phyloP scores from a whole-genome alignment of 1,284 basidiomycete genomes.

The Ceratobasidium sp. region DNA sequence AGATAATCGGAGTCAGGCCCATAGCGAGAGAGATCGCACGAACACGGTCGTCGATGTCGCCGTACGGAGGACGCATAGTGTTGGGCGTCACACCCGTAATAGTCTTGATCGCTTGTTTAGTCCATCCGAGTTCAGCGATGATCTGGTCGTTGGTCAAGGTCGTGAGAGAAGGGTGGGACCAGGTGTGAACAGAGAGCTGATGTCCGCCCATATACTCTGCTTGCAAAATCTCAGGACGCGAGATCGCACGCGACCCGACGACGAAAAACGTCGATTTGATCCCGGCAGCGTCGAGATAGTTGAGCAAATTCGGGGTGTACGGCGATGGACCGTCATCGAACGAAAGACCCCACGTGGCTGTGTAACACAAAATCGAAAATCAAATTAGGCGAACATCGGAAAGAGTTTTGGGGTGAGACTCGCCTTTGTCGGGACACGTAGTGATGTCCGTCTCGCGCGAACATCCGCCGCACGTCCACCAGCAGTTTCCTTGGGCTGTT shows the following conservation, averaged over 20 bases:
- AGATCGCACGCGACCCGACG: constrained; percentile 59
- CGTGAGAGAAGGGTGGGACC: constrained; percentile 46
- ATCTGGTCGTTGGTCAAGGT: constrained; percentile 62
- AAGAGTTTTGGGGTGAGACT: constrained; percentile 50
- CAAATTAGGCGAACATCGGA: background rate
- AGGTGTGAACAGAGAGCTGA: constrained; percentile 59
- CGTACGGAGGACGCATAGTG: constrained; percentile 53
- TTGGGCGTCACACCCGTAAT: constrained; percentile 49
- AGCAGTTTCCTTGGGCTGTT: constrained; percentile 62
- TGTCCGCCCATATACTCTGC: constrained; percentile 49
- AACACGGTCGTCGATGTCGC: constrained; percentile 61
- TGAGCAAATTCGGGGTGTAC: constrained; percentile 59
- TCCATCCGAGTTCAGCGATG: constrained; percentile 63
- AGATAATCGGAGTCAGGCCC: constrained; percentile 55
- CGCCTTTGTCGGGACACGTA: constrained; percentile 61
- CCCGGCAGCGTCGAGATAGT: constrained; percentile 60
- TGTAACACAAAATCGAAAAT: background rate
- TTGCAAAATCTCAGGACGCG: constrained; percentile 48
- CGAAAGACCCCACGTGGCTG: constrained; percentile 34
- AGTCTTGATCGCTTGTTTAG: constrained; percentile 55
- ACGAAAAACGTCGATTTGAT: constrained; percentile 66
- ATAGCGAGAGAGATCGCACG: constrained; percentile 59
- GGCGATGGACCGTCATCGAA: constrained; percentile 63
- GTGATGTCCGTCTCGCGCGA: constrained; percentile 61
- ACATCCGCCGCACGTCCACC: constrained; percentile 73